Percentiles rank a stretch among this genome's conserved stretches.
These are phyloP conservation scores for Nosema muscidifuracis DNA, from an alignment of 371 early-diverging fungal species.

Conservation along the genomic window DNA sequence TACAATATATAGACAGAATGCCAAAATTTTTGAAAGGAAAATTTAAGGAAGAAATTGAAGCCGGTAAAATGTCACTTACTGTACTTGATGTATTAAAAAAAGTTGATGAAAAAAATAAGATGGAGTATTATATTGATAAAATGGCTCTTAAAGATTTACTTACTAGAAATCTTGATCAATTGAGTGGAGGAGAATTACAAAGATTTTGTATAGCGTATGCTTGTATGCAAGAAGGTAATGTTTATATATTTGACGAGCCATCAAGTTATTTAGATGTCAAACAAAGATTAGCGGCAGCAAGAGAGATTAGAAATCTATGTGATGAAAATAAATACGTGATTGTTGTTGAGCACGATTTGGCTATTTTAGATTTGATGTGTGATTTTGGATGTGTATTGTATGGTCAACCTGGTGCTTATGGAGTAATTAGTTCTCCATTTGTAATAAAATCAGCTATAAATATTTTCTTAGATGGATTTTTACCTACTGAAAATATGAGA, in stretches of 20 bases:
- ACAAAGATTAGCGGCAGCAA: conserved; percentile 93
- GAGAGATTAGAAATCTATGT: conserved; percentile 79
- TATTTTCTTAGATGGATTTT: conserved; percentile 92
- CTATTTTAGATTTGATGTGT: conserved; percentile 92
- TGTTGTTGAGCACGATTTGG: conserved; percentile 98
- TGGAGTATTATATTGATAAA: conserved; percentile 61
- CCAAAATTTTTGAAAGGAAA: conserved; percentile 70
- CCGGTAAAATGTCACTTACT: conserved; percentile 49
- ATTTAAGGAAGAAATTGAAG: not conserved
- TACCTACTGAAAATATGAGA: conserved; percentile 97
- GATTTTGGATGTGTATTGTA: conserved; percentile 97
- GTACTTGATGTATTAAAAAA: conserved; percentile 71
- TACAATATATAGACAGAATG: conserved; percentile 92
- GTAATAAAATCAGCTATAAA: conserved; percentile 97
- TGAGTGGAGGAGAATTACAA: conserved; percentile 98
- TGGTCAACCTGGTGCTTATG: conserved; percentile 92
- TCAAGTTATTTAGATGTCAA: conserved; percentile 96
- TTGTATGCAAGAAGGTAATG: conserved; percentile 77
- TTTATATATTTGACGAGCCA: conserved; percentile 99
- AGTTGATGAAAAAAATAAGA: conserved; percentile 70
- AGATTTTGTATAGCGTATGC: conserved; percentile 89
- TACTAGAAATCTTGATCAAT: conserved; percentile 74
- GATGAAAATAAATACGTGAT: conserved; percentile 76
- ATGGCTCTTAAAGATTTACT: conserved; percentile 74
- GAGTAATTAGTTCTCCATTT: conserved; percentile 95